Base-by-base conservation (phyloP, 202 grass and related monocot species). In the Setaria viridis region DNA sequence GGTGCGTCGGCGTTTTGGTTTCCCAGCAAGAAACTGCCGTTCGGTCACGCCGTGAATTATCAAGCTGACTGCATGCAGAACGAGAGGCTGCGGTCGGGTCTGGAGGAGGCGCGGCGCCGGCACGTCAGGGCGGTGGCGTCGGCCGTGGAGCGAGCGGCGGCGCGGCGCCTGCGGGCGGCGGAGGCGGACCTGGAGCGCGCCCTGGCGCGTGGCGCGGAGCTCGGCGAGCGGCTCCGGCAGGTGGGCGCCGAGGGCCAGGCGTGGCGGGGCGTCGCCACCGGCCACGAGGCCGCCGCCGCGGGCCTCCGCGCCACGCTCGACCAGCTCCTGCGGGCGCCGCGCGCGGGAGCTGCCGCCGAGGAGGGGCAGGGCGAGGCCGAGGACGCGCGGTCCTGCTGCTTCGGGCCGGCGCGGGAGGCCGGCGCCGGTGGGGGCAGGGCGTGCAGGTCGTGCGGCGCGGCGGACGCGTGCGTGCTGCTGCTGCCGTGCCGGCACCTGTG, bases 401-500 rank as follows among this genome's bases (percentile, higher is more conserved):
- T 77, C 71, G 77, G 50, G 53, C 33, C 14, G 2, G 77, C 33
- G 2, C 35, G 3, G 47, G n/a, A 25, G 19, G 66, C 46, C 47
- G 65, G 48, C 13, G 15, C 37, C 41, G 0, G 1, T 2, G 48
- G 9, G 30, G 7, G 30, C 49, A 70, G 50, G 49, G 54, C 80
- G 54, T 95, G 93, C 86, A 56, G n/a, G 85, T 64, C 77, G 4
- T 96, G 94, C 80, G 85, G 85, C 51, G 78, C 32, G 25, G 80
- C 67, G 35, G 89, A 86, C 3, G 84, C 84, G 7, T 93, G 89
- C 87, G 87, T 95, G 73, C 63, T 95, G 84, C 50, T 95, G 50
- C 84, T 95, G 55, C 94, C 94, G 64, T 95, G 93, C 80, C 87
- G 91, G 68, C 93, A 95, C 62, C 91, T 95, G 8, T 95, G 93